Percentiles rank a stretch among this genome's conserved stretches.
Conservation (phyloP, 2,329 filamentous ascomycete genomes). For the Xylariaceae sp. region DNA sequence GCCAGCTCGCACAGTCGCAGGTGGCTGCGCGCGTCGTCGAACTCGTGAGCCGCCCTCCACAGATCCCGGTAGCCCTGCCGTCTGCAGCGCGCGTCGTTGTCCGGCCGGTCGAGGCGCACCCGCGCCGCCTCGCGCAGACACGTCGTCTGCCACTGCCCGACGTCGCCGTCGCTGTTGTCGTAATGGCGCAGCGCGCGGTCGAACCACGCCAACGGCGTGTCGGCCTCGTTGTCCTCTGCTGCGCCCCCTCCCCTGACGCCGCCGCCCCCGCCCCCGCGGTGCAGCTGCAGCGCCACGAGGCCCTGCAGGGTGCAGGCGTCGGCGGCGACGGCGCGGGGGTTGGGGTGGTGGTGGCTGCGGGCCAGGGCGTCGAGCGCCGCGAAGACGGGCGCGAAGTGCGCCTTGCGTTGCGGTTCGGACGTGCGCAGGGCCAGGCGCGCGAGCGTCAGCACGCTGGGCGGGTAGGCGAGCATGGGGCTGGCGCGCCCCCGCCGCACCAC, state of each 20-base stretch:
- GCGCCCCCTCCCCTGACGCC: slow-evolving; percentile 12
- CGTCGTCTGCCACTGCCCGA: slow-evolving; percentile 28
- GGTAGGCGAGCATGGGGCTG: slow-evolving; percentile 22
- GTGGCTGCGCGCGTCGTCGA: slow-evolving; percentile 15
- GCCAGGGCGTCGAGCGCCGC: slow-evolving; percentile 14
- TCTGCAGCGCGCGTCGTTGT: slow-evolving; percentile 13
- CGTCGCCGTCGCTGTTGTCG: slow-evolving; percentile 3
- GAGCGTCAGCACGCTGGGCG: slow-evolving; percentile 28
- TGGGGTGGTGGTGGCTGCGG: slow-evolving; percentile 13
- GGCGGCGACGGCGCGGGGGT: slow-evolving; percentile 15
- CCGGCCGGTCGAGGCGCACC: slow-evolving; percentile 19
- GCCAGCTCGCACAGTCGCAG: neutral
- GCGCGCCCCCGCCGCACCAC: no score
- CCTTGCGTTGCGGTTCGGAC: slow-evolving; percentile 2
- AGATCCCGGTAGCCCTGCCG: slow-evolving; percentile 16
- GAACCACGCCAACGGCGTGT: slow-evolving; percentile 25
- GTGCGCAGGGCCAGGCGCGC: slow-evolving; percentile 14
- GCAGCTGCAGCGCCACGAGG: no score
- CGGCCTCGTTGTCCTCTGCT: slow-evolving; percentile 7
- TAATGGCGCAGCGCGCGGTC: slow-evolving; percentile 12
- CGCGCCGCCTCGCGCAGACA: no score
- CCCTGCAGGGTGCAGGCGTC: slow-evolving; percentile 31
- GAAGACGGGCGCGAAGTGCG: slow-evolving; percentile 11
- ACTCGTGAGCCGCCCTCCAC: slow-evolving; percentile 19
- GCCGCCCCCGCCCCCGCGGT: slow-evolving; percentile 9